phyloP scores from a whole-genome alignment of 2,329 filamentous ascomycete species.

The Botryotinia convoluta region DNA sequence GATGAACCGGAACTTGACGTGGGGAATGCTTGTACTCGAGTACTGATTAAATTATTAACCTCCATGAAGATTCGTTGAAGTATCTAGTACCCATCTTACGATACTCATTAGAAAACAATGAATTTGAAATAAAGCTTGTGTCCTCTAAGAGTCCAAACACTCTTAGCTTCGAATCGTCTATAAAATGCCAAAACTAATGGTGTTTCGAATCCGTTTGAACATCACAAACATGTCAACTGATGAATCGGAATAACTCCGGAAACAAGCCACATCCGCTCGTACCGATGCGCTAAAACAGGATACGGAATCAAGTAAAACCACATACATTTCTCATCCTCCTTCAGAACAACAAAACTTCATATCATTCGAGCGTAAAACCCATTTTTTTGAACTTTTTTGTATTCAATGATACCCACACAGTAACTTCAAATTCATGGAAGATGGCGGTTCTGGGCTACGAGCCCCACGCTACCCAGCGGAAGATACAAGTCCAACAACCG shows the following conservation, averaged over 20 bases:
- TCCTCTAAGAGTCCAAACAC: neutral
- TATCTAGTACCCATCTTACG: neutral
- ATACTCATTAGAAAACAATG: neutral
- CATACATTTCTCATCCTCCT: neutral
- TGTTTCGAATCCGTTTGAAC: slow-evolving; percentile 1
- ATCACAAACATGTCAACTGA: neutral
- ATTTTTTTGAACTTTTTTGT: too few species aligned
- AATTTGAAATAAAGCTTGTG: too few species aligned
- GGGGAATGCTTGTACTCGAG: neutral
- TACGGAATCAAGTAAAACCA: neutral
- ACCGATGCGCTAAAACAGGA: slow-evolving; percentile 3
- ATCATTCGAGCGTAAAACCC: neutral
- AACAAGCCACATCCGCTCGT: slow-evolving; percentile 2
- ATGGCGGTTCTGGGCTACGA: slow-evolving; percentile 23
- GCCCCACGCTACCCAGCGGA: slow-evolving; percentile 69
- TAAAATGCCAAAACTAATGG: neutral
- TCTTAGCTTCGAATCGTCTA: neutral
- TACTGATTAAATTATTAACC: neutral
- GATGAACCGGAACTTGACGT: neutral
- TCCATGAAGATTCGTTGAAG: neutral
- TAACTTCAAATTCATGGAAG: slow-evolving; percentile 25
- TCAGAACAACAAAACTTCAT: neutral
- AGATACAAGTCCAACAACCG: slow-evolving; percentile 79
- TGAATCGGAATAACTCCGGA: slow-evolving; percentile 9
- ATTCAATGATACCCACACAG: neutral